Conservation (phyloP, 257 asterid genomes). For the Solanum pennellii region DNA sequence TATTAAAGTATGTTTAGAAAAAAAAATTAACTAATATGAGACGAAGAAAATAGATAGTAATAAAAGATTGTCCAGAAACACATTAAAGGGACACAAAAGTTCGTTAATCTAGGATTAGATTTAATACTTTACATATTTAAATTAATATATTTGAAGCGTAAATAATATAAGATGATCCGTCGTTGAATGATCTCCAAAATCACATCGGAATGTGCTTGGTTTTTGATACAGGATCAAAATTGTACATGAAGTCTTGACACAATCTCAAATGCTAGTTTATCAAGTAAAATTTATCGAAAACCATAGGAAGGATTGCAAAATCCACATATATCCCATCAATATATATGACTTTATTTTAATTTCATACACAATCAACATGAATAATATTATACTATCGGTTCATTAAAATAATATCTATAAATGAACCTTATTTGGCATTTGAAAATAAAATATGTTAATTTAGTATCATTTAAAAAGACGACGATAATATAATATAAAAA, state of each 20-base stretch:
- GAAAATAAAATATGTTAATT: neutral
- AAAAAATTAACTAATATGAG: neutral
- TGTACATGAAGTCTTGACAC: neutral
- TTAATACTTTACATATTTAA: no score
- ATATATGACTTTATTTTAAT: neutral
- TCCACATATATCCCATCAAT: neutral
- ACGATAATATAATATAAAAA: neutral
- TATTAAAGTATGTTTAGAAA: no score
- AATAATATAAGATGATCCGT: no score
- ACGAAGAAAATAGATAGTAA: no score
- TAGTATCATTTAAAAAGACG: rapidly evolving
- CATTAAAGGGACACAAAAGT: no score
- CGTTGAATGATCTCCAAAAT: no score
- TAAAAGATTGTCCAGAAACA: no score
- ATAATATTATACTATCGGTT: neutral
- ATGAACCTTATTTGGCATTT: neutral
- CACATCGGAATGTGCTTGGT: neutral
- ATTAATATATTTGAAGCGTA: no score
- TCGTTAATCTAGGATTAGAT: no score
- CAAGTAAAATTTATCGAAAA: neutral
- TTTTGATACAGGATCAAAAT: neutral
- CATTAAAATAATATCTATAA: neutral
- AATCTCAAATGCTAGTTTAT: neutral
- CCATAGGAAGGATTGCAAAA: neutral
- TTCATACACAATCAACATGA: neutral